These are phyloP conservation scores for Penicillium sp. DNA, from an alignment of 2,329 filamentous ascomycete genomes.

Conservation along the genomic window DNA sequence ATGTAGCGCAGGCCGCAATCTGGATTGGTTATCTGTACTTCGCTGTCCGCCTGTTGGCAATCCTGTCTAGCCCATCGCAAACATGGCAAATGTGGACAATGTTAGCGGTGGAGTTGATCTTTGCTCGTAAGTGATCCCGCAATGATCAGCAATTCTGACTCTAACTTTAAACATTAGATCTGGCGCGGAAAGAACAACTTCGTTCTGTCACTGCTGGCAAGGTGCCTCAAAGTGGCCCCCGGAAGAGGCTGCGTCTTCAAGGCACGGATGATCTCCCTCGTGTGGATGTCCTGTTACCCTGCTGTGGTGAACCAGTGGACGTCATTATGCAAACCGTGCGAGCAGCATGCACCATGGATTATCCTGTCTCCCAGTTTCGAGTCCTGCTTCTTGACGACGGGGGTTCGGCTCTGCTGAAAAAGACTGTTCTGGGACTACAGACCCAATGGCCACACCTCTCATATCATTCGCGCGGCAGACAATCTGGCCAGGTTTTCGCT, in stretches of 20 bases:
- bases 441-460: constrained; percentile 50
- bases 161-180: constrained; percentile 6
- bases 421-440: constrained; percentile 41
- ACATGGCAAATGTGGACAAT: constrained; percentile 31
- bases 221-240: constrained; percentile 3
- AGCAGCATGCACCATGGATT: constrained; percentile 57
- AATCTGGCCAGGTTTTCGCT: constrained; percentile 30
- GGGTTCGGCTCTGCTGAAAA: constrained; percentile 44
- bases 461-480: constrained; percentile 54
- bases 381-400: constrained; percentile 60
- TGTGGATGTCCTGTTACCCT: constrained; percentile 59
- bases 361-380: constrained; percentile 54
- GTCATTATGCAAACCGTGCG: constrained; percentile 58
- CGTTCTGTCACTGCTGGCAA: constrained; percentile 22
- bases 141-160: not conserved
- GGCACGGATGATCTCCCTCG: constrained; percentile 48
- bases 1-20: constrained; percentile 16
- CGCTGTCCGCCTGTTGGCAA: constrained; percentile 14
- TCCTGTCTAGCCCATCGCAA: constrained; percentile 5
- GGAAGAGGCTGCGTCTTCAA: constrained; percentile 24
- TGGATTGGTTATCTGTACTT: constrained; percentile 24
- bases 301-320: constrained; percentile 58
- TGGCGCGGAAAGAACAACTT: constrained; percentile 25
- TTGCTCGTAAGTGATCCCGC: constrained; percentile 21
- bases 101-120: constrained; percentile 25